Evolutionary conservation across 2,329 filamentous ascomycete species (phyloP), one percentile per base, ranked within the genome.

Genomic region (Neophaeococcomyces aloes): DNA sequence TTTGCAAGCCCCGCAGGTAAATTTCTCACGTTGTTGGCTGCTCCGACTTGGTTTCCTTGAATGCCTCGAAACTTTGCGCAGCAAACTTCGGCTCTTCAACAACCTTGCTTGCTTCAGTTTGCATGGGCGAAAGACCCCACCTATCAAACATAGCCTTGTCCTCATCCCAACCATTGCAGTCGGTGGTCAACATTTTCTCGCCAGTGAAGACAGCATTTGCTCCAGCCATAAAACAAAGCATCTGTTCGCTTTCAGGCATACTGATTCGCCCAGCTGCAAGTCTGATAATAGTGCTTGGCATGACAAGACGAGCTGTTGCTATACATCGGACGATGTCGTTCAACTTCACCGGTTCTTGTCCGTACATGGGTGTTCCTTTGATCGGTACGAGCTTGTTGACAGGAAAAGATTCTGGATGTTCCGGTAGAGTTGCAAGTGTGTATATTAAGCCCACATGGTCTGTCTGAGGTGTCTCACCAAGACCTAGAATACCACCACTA

Each of bases 191-290:
- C 87, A 94, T 94, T 72, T 89, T 94, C 68, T 94, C 87, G 7
- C 87, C 87, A 0, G 87, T 94, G 60, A 94, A 94, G 27, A 94
- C 82, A n/a, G 87, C 87, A 56, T 94, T 94, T 1, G 87, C 87
- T 11, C 87, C 87, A 0, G 86, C 86, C 75, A 85, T 81, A 67
- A 94, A 94, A 64, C 86, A 94, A 52, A 89, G 61, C 11, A 86
- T 80, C 66, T 94, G 87, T 68, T 94, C 82, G 65, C 91, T 86
- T 66, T 94, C 87, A 3, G 76, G 74, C 75, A 94, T 82, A 10
- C 80, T 84, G 60, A 85, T 87, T 36, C 87, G 72, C 2, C 87
- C 87, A 0, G 87, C 87, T 0, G 87, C 87, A 37, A 94, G 78
- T 33, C 87, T 79, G 51, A 94, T 86, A 53, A 94, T 93, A 14